Conservation (phyloP, 768 basidiomycete species). For the Xerocomellus intermedius region DNA sequence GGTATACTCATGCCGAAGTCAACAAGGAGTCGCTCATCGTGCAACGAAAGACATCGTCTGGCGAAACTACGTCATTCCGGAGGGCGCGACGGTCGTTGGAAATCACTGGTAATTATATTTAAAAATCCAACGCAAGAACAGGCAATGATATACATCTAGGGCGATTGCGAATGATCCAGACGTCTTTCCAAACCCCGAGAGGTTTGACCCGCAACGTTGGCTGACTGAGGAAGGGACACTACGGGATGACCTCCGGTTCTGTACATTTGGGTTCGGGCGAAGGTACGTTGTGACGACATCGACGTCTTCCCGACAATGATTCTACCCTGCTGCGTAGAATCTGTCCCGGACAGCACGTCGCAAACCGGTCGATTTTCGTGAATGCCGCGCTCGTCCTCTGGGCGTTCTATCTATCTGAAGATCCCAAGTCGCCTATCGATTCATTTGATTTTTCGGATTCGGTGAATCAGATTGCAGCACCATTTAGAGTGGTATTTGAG, state of each 20-base stretch:
- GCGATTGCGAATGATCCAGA: slow-evolving; percentile 8
- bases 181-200: slow-evolving; percentile 2
- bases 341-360: slow-evolving; percentile 2
- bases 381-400: neutral
- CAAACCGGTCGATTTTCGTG: slow-evolving; percentile 4
- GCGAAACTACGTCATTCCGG: slow-evolving; percentile 6
- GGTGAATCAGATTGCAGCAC: neutral
- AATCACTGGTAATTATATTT: neutral
- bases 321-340: neutral
- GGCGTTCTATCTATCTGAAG: slow-evolving; percentile 4
- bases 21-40: slow-evolving; percentile 1
- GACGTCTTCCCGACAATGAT: too few relatives aligned
- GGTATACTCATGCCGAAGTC: neutral
- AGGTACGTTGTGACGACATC: neutral
- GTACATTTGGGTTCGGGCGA: slow-evolving; percentile 5
- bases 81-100: slow-evolving; percentile 4
- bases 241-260: slow-evolving; percentile 6
- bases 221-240: neutral
- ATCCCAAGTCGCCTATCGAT: neutral
- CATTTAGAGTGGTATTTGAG: slow-evolving; percentile 1
- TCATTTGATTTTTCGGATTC: neutral
- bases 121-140: neutral
- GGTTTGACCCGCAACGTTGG: slow-evolving; percentile 7
- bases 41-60: slow-evolving; percentile 5
- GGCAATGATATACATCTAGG: neutral